Conservation (phyloP, 1,284 basidiomycete genomes). For the Ganoderma lingzhi region DNA sequence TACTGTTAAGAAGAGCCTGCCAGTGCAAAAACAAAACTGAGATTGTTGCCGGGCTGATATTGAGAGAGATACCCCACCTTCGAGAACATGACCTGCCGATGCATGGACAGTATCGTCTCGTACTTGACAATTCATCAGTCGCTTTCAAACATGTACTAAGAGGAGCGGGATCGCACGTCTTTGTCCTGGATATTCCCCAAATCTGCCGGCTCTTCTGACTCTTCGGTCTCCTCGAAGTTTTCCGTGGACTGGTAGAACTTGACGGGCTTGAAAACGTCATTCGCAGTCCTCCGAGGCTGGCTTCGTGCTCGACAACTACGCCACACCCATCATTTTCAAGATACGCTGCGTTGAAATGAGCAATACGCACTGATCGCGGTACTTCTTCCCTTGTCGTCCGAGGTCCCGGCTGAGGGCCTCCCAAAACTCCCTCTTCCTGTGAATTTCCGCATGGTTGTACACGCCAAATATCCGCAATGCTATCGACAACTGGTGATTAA, state of each 20-base stretch:
- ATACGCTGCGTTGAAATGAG: background rate
- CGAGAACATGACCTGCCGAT: constrained; percentile 65
- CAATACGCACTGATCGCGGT: constrained; percentile 46
- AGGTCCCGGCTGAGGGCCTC: constrained; percentile 54
- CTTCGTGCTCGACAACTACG: constrained; percentile 40
- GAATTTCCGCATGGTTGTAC: constrained; percentile 59
- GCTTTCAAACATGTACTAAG: background rate
- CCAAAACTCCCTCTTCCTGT: constrained; percentile 52
- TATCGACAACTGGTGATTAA: constrained; percentile 28
- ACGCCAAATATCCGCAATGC: constrained; percentile 63
- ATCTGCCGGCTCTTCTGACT: background rate
- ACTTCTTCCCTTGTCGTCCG: constrained; percentile 53
- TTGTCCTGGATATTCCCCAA: background rate
- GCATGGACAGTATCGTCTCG: constrained; percentile 59
- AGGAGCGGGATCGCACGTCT: background rate
- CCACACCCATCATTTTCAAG: background rate
- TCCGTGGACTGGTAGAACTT: background rate
- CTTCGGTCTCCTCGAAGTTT: background rate
- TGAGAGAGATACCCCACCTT: constrained; percentile 46
- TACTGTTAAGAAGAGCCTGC: background rate
- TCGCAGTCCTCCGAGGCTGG: background rate
- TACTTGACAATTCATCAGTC: constrained; percentile 43
- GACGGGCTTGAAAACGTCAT: background rate
- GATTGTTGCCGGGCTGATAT: background rate
- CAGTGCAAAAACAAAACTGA: background rate